These are phyloP conservation scores for Citrus medica DNA, from an alignment of 345 rosid species.

Conservation along the genomic window DNA sequence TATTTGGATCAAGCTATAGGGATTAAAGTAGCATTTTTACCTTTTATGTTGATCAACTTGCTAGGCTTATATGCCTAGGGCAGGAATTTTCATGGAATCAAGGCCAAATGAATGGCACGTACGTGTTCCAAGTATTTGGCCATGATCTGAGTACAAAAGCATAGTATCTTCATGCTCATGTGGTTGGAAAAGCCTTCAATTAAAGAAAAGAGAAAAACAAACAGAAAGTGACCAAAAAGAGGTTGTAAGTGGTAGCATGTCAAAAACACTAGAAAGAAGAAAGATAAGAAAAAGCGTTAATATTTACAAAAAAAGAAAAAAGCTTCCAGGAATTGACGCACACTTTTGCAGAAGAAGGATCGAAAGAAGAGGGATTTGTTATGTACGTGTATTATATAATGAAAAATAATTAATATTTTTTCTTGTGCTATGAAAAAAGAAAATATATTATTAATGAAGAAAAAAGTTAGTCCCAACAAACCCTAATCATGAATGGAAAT, in stretches of 20 bases:
- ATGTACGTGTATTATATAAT: background rate
- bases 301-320: slow-evolving; percentile 21
- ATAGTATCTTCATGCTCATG: slow-evolving; percentile 14
- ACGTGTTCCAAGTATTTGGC: background rate
- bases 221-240: slow-evolving; percentile 50
- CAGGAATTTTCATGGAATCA: too few relatives aligned
- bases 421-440: background rate
- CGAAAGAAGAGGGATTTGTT: slow-evolving; percentile 31
- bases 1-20: too few relatives aligned
- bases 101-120: background rate
- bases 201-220: slow-evolving; percentile 33
- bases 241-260: slow-evolving; percentile 43
- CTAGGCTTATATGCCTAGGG: too few relatives aligned
- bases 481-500: slow-evolving; percentile 41
- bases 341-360: slow-evolving; percentile 36
- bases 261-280: slow-evolving; percentile 33
- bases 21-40: too few relatives aligned
- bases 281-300: slow-evolving; percentile 23
- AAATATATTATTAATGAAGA: slow-evolving; percentile 16
- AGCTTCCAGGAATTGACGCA: slow-evolving; percentile 30
- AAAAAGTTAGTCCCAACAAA: slow-evolving; percentile 30
- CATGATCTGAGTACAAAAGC: background rate
- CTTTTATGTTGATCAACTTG: too few relatives aligned
- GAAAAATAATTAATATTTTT: background rate
- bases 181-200: slow-evolving; percentile 7